These are phyloP conservation scores for Thelephora ganbajun DNA, from an alignment of 768 basidiomycete species.

Conservation along the genomic window DNA sequence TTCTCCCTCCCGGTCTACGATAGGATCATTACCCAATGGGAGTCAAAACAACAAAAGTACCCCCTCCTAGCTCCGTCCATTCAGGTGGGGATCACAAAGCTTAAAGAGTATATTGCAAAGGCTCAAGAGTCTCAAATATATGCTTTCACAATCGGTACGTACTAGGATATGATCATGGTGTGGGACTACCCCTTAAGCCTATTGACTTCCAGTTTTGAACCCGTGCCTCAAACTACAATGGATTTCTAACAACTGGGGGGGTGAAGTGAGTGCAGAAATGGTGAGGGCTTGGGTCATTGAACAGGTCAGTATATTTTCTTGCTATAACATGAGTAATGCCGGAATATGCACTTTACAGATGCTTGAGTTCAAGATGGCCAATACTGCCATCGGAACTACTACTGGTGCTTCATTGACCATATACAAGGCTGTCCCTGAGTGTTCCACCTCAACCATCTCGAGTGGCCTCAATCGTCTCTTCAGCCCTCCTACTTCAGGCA, in stretches of 20 bases:
- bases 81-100: not conserved
- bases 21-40: too few species aligned
- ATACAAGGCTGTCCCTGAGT: not conserved
- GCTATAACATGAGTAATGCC: not conserved
- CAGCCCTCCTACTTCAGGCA: too few species aligned
- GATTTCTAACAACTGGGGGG: constrained; percentile 2
- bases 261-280: not conserved
- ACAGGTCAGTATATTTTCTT: not conserved
- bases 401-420: not conserved
- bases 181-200: not conserved
- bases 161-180: not conserved
- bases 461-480: too few species aligned
- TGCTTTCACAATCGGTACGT: not conserved
- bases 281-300: constrained; percentile 2
- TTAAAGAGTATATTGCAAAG: not conserved
- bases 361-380: not conserved
- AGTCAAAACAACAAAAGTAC: too few species aligned
- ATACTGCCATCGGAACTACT: not conserved
- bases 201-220: constrained; percentile 2
- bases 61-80: not conserved
- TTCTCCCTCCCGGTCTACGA: too few species aligned
- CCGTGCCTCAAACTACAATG: constrained; percentile 4
- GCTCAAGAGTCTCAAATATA: not conserved
- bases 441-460: too few species aligned
- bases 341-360: not conserved